Evolutionary conservation across 306 rosid species (phyloP), one percentile per base, ranked within the genome.

Genomic region (Vicia villosa): DNA sequence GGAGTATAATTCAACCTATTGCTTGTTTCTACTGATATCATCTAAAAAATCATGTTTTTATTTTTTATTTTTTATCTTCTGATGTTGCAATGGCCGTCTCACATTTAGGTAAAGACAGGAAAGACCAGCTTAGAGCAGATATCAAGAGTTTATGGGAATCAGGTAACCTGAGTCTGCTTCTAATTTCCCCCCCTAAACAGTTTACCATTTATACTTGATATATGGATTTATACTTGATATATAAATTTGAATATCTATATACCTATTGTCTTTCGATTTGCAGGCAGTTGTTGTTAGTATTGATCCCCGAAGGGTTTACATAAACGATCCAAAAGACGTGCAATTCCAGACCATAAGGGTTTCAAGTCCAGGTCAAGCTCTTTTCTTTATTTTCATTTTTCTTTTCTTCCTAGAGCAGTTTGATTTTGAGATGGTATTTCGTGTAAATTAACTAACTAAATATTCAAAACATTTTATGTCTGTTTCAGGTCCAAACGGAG

Each of bases 271-370:
- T 66, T 80, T 68, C 67, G 45, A 58, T 34, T 60, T 51, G 50
- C 91, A 94, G 99, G 99, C 99, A 38, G 99, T 94, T 67, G 97
- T 91, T 52, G 97, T 94, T 19, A 94, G 99, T 69, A 84, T 94
- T 56, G 99, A 94, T 86, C 99, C 97, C 67, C 87, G 88, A 47
- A 89, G 96, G 72, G 92, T 87, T 64, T 87, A 91, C 15, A n/a
- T 89, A 41, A 85, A 86, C 83, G 74, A 80, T 77, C 86, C 92
- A 40, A 67, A 75, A 36, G 99, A 91, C 63, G 95, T 91, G 57
- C 83, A 86, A 77, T 86, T 87, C 68, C 85, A 88, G 86, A 83
- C 91, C 37, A 51, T 75, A 63, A 83, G 73, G 61, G 84, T 86
- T 62, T 51, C 86, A 70, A 86, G 74, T 84, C 87, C 21, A 77